phyloP scores from a whole-genome alignment of 331 rosid species.

The Rhamnella rubrinervis region DNA sequence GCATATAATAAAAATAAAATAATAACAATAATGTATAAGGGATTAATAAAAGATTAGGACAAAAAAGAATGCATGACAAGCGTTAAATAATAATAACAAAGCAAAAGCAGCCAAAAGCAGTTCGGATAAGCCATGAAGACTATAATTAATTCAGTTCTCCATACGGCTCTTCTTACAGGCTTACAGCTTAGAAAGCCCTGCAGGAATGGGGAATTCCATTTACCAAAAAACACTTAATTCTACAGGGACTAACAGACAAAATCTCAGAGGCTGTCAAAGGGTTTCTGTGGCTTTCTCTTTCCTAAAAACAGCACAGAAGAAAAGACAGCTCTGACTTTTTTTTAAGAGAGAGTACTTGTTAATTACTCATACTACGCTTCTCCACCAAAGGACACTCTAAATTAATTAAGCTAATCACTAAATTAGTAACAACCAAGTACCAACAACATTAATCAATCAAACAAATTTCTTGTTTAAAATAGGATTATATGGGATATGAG shows the following conservation, averaged over 20 bases:
- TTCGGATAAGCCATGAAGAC: not conserved
- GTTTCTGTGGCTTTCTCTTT: too few relatives aligned
- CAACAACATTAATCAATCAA: not conserved
- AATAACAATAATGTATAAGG: too few relatives aligned
- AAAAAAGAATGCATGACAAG: too few relatives aligned
- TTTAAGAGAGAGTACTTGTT: not conserved
- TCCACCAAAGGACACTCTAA: not conserved
- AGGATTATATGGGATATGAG: slow-evolving; percentile 1
- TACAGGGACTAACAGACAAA: slow-evolving; percentile 20
- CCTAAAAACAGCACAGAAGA: slow-evolving; percentile 4
- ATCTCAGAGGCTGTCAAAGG: slow-evolving; percentile 31
- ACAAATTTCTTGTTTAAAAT: not conserved
- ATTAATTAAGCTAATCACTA: slow-evolving; percentile 1
- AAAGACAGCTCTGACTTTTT: slow-evolving; percentile 23
- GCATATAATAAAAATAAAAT: too few relatives aligned
- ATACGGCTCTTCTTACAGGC: too few relatives aligned
- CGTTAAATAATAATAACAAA: too few relatives aligned
- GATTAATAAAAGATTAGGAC: too few relatives aligned
- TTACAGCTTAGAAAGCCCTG: not conserved
- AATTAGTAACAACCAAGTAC: slow-evolving; percentile 9
- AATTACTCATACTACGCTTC: not conserved
- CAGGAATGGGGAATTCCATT: not conserved
- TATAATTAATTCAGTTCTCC: not conserved
- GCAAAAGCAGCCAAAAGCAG: too few relatives aligned
- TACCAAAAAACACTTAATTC: too few relatives aligned